Percentiles rank a stretch among this genome's conserved stretches.
Conservation (phyloP, 768 basidiomycete genomes). For the Pulveroboletus sp. region DNA sequence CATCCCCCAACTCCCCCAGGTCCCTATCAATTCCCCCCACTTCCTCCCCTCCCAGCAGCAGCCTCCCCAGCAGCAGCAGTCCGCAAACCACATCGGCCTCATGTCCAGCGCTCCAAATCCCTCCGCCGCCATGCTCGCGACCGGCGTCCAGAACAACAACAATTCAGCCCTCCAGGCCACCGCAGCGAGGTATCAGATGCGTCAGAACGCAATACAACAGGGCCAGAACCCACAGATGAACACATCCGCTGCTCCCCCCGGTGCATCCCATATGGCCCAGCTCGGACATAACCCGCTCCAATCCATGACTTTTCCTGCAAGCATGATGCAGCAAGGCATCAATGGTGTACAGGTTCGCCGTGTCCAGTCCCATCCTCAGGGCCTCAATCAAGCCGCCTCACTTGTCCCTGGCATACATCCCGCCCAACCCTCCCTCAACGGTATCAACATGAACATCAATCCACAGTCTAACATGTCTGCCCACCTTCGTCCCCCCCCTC, state of each 20-base stretch:
- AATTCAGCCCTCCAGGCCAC: conserved; percentile 20
- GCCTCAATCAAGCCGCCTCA: conserved; percentile 35
- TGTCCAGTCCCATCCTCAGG: conserved; percentile 54
- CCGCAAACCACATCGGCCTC: conserved; percentile 33
- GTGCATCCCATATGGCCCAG: conserved; percentile 26
- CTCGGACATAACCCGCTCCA: conserved; percentile 37
- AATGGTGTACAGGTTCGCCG: conserved; percentile 42
- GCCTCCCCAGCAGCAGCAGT: conserved; percentile 32
- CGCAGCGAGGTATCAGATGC: conserved; percentile 30
- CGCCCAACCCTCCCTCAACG: conserved; percentile 31
- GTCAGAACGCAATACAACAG: conserved; percentile 36
- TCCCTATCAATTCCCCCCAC: conserved; percentile 33
- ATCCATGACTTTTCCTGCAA: conserved; percentile 39
- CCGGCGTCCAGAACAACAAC: conserved; percentile 25
- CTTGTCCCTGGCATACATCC: conserved; percentile 36
- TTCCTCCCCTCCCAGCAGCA: conserved; percentile 38
- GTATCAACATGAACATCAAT: conserved; percentile 43
- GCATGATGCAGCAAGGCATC: conserved; percentile 38
- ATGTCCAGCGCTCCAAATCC: conserved; percentile 32
- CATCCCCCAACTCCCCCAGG: conserved; percentile 37
- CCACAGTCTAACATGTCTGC: conserved; percentile 38
- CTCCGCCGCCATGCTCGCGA: conserved; percentile 37
- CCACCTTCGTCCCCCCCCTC: conserved; percentile 34
- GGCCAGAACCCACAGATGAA: conserved; percentile 34
- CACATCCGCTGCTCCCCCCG: conserved; percentile 24